These are phyloP conservation scores for Camelina hispida DNA, from an alignment of 345 rosid species.

Conservation along the genomic window DNA sequence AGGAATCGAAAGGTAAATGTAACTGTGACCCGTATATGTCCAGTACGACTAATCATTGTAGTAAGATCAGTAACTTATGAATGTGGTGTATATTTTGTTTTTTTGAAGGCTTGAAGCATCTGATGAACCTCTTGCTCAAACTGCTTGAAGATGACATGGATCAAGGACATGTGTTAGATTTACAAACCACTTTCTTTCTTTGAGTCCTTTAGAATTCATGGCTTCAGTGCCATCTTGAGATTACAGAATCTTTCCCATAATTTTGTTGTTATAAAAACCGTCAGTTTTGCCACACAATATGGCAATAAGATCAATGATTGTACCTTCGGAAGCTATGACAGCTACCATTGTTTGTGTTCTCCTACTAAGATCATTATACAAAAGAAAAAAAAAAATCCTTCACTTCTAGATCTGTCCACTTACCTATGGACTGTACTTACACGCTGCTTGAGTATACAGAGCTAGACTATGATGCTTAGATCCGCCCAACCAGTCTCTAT, in stretches of 20 bases:
- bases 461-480: constrained; percentile 59
- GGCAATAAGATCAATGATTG: constrained; percentile 36
- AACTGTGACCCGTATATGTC: not conserved
- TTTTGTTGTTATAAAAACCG: not conserved
- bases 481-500: not conserved
- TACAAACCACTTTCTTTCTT: not conserved
- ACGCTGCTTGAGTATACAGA: constrained; percentile 89
- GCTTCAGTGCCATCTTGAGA: not conserved
- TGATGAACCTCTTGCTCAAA: constrained; percentile 42
- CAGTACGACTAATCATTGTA: not conserved
- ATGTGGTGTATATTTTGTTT: constrained; percentile 1
- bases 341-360: not conserved
- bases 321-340: constrained; percentile 11
- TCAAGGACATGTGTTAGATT: constrained; percentile 18
- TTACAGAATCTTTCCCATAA: not conserved
- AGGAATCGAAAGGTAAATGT: constrained; percentile 80
- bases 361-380: not conserved
- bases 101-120: constrained; percentile 43
- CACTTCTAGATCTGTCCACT: not conserved
- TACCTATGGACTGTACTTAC: not conserved
- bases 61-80: not conserved
- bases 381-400: not conserved
- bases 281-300: not conserved
- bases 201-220: not conserved
- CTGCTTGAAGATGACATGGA: constrained; percentile 35